Conservation (phyloP, 2,329 filamentous ascomycete species). For the Hymenoscyphus fructigenus region DNA sequence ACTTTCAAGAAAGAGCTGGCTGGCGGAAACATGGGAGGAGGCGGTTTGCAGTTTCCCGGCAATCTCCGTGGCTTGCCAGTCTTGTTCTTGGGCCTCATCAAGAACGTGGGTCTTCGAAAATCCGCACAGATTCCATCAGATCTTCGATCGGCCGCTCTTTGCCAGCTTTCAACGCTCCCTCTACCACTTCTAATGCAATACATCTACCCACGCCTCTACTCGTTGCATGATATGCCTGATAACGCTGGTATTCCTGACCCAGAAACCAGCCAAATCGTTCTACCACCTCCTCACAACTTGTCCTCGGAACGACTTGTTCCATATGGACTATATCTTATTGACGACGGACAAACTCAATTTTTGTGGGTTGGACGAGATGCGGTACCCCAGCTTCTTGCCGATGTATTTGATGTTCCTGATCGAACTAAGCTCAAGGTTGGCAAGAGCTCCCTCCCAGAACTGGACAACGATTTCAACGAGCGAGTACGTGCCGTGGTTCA, state of each 20-base stretch:
- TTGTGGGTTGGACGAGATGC: slow-evolving; percentile 93
- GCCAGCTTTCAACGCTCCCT: slow-evolving; percentile 89
- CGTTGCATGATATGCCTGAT: slow-evolving; percentile 94
- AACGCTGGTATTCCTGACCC: slow-evolving; percentile 82
- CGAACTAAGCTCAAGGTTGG: slow-evolving; percentile 84
- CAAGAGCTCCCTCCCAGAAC: slow-evolving; percentile 80
- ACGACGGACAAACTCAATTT: slow-evolving; percentile 97
- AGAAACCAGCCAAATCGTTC: slow-evolving; percentile 81
- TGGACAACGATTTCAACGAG: slow-evolving; percentile 97
- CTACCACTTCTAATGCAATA: slow-evolving; percentile 89
- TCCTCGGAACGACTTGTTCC: slow-evolving; percentile 84
- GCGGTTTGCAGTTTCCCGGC: slow-evolving; percentile 88
- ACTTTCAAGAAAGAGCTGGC: slow-evolving; percentile 97
- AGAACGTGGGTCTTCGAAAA: slow-evolving; percentile 91
- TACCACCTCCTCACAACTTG: slow-evolving; percentile 82
- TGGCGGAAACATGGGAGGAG: slow-evolving; percentile 89
- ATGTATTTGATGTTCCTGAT: slow-evolving; percentile 89
- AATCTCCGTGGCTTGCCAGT: slow-evolving; percentile 87
- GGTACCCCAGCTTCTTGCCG: slow-evolving; percentile 80
- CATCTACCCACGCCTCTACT: slow-evolving; percentile 84
- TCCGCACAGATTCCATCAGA: slow-evolving; percentile 93
- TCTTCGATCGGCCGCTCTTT: slow-evolving; percentile 88
- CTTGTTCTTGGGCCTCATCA: slow-evolving; percentile 90
- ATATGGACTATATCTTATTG: slow-evolving; percentile 92
- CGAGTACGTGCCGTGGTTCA: slow-evolving; percentile 84